A percentile compares a stretch with the other conserved stretches of the same genome.
Conservation (phyloP, 306 rosid genomes). For the Carpinus viminea region DNA sequence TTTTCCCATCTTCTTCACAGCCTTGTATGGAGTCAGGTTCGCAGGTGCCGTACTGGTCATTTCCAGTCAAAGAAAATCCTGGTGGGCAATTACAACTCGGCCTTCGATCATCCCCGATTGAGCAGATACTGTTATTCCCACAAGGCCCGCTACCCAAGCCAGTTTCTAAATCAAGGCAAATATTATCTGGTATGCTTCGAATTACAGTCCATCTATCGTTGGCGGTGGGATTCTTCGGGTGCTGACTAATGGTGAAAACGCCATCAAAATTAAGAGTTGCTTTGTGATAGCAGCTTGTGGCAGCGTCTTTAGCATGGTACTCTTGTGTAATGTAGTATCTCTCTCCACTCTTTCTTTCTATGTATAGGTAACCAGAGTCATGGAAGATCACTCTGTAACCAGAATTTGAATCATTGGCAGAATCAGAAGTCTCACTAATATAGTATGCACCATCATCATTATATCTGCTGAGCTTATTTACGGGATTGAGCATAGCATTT, state of each 20-base stretch:
- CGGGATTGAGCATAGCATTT: conserved; percentile 22
- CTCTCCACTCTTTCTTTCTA: conserved; percentile 5
- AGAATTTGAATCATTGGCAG: too few species aligned
- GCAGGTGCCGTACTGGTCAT: too few species aligned
- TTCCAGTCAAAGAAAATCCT: too few species aligned
- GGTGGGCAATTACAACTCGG: conserved; percentile 30
- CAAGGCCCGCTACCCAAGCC: neutral
- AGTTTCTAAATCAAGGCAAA: too few species aligned
- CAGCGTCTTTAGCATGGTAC: too few species aligned
- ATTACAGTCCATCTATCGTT: too few species aligned
- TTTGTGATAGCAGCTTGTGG: conserved; percentile 35
- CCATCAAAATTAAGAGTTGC: conserved; percentile 61
- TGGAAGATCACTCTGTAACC: conserved; percentile 37
- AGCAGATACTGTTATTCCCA: neutral
- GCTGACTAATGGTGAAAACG: conserved; percentile 28
- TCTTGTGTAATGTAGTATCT: too few species aligned
- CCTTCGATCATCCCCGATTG: neutral
- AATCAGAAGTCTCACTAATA: neutral
- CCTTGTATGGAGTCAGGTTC: neutral
- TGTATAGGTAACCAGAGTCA: conserved; percentile 37
- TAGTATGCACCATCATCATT: conserved; percentile 36
- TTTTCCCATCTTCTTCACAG: too few species aligned
- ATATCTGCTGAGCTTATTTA: conserved; percentile 32
- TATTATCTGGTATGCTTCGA: too few species aligned
- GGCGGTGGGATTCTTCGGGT: too few species aligned